These are phyloP conservation scores for Psilocybe tampanensis DNA, from an alignment of 768 basidiomycete genomes.

Conservation along the genomic window DNA sequence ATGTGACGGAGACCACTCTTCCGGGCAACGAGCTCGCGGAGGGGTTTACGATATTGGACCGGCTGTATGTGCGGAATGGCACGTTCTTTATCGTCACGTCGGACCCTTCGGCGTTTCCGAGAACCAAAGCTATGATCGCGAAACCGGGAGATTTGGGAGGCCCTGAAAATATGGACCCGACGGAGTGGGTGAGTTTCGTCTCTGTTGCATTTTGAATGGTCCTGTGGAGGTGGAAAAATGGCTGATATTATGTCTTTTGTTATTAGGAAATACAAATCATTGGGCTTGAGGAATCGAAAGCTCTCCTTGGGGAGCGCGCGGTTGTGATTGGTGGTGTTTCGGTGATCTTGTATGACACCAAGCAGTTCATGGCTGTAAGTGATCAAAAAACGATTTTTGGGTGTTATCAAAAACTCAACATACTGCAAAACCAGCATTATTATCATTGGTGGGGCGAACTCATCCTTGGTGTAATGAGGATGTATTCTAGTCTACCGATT, in stretches of 20 bases:
- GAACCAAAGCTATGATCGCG: slow-evolving; percentile 42
- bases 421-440: slow-evolving; percentile 34
- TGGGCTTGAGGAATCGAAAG: slow-evolving; percentile 19
- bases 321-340: slow-evolving; percentile 21
- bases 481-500: slow-evolving; percentile 33
- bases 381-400: too few relatives aligned
- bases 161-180: slow-evolving; percentile 23
- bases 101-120: slow-evolving; percentile 42
- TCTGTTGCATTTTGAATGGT: too few relatives aligned
- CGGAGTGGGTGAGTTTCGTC: slow-evolving; percentile 28
- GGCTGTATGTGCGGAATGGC: slow-evolving; percentile 74
- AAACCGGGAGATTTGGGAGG: slow-evolving; percentile 21
- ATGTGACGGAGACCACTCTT: slow-evolving; percentile 25
- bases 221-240: too few relatives aligned
- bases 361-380: slow-evolving; percentile 27
- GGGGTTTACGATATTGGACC: slow-evolving; percentile 79
- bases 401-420: too few relatives aligned
- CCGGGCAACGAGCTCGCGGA: slow-evolving; percentile 43
- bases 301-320: slow-evolving; percentile 21
- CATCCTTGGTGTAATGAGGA: slow-evolving; percentile 43
- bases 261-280: slow-evolving; percentile 28
- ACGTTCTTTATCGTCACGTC: slow-evolving; percentile 67
- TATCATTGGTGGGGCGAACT: slow-evolving; percentile 53
- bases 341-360: slow-evolving; percentile 26
- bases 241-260: too few relatives aligned